Evolutionary conservation across 169 alveolate species (phyloP), one percentile per base, ranked within the genome.

Genomic region (Hepatocystis sp.): DNA sequence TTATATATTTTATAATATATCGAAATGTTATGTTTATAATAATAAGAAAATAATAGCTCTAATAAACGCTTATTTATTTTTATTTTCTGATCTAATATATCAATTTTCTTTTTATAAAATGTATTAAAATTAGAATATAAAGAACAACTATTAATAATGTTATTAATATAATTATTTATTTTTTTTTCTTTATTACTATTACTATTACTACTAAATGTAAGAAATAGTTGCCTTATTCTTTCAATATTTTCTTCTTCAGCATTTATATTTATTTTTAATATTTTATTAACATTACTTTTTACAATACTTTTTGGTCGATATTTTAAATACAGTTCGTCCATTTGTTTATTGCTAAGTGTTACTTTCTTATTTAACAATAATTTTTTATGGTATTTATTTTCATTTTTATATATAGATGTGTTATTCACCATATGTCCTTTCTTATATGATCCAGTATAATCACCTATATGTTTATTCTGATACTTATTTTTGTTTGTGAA

Each of bases 111-210:
- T n/a, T 64, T 40, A 44, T 58, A 60, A 17, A 15, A 76, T n/a
- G 58, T 42, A 51, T 76, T 76, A 39, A 76, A 51, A 46, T 76
- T 76, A 10, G 88, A 58, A 58, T 76, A 64, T 34, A 58, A 36
- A 2, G 88, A 76, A 2, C 55, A 58, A 28, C 46, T 58, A 17
- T 49, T 76, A 49, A 76, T 58, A 58, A 76, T 58, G 42, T 76
- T 76, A 8, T 63, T 46, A 17, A 76, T 76, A 34, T 76, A 76
- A 42, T 25, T 46, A 39, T 49, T 76, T 46, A 76, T 76, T 58
- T 76, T 76, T 27, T 76, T 76, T 34, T 76, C 88, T 39, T 76
- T 76, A 51, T 58, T 56, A 52, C n/a, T n/a, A n/a, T n/a, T n/a
- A n/a, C n/a, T n/a, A n/a, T 76, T 58, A 39, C 58, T 66, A 39